Conservation (phyloP, 108 stramenopile genomes). For the Fragilaria crotonensis region DNA sequence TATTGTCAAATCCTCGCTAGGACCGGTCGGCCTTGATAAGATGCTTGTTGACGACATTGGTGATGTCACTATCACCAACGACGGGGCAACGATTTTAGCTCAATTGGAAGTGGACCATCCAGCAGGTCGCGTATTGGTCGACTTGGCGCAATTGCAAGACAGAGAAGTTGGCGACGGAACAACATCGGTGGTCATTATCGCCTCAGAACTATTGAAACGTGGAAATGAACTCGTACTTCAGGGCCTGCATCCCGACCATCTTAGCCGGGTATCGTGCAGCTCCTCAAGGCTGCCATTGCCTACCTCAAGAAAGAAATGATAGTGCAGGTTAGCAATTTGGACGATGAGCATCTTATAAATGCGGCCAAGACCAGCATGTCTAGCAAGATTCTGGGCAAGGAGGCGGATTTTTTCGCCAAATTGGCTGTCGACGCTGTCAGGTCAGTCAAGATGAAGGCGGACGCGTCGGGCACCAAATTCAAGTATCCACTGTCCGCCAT, state of each 20-base stretch:
- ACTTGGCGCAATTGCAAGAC: constrained; percentile 98
- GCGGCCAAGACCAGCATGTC: constrained; percentile 96
- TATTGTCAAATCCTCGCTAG: constrained; percentile 97
- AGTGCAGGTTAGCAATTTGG: constrained; percentile 72
- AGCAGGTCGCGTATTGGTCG: constrained; percentile 97
- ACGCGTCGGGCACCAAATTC: constrained; percentile 34
- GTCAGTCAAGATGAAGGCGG: constrained; percentile 72
- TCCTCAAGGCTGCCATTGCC: constrained; percentile 91
- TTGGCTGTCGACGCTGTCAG: constrained; percentile 96
- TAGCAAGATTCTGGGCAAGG: constrained; percentile 95
- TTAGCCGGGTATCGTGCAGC: constrained; percentile 95
- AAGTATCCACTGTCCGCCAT: constrained; percentile 95
- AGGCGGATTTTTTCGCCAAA: constrained; percentile 89
- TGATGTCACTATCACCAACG: constrained; percentile 99
- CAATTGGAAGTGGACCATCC: constrained; percentile 99
- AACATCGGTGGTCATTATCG: constrained; percentile 96
- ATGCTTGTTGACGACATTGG: constrained; percentile 99
- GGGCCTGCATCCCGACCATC: constrained; percentile 96
- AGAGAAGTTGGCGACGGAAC: constrained; percentile 99
- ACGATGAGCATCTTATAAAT: constrained; percentile 85
- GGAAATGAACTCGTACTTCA: constrained; percentile 94
- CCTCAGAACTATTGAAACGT: constrained; percentile 92
- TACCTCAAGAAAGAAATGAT: constrained; percentile 92
- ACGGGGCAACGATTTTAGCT: constrained; percentile 98
- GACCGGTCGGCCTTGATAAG: constrained; percentile 99